Evolutionary conservation across 495 filamentous ascomycete genomes (phyloP), one percentile per base, ranked within the genome.

Genomic region (Podospora tetraspora): DNA sequence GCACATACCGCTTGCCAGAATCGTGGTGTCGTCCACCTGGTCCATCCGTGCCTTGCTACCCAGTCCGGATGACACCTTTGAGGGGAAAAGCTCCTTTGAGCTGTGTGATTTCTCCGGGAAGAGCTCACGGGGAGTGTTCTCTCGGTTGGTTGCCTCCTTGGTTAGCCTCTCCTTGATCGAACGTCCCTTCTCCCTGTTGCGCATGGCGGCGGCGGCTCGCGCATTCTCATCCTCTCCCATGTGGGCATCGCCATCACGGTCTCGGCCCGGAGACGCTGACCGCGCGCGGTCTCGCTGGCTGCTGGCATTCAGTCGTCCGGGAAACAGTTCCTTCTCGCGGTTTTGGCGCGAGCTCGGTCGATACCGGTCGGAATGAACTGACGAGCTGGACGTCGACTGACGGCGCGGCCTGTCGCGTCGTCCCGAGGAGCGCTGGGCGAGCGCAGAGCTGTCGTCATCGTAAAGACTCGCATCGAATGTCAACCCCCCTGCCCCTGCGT

Each of bases 401-500:
- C 75, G 77, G 52, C 73, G 73, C 24, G 74, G 71, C 19, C 63
- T 9, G 19, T 32, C 12, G 63, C 63, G 66, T 61, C 73, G 69
- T 13, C 61, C 61, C 16, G 63, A 8, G 19, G 71, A 37, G 25
- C 80, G 75, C 64, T 72, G 73, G 19, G 78, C 78, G 19, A 81
- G 62, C 1, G 81, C 72, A 10, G 69, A 74, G 63, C 80, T 73
- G 68, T 86, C 81, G 65, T 96, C 93, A 69, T 93, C 93, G 69
- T 96, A 96, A 77, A 97, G 87, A 66, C 83, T 90, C 24, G 85
- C 90, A 70, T 89, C 87, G 72, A 93, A 92, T 1, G 77, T 76
- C 19, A 85, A 81, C 3, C 12, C 83, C 81, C 9, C 73, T 74
- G 62, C 83, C 81, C 9, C 73, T 74, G 62, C 84, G 84, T 85